Evolutionary conservation across 2,329 filamentous ascomycete genomes (phyloP).

Genomic region (Colletotrichum sp.): DNA sequence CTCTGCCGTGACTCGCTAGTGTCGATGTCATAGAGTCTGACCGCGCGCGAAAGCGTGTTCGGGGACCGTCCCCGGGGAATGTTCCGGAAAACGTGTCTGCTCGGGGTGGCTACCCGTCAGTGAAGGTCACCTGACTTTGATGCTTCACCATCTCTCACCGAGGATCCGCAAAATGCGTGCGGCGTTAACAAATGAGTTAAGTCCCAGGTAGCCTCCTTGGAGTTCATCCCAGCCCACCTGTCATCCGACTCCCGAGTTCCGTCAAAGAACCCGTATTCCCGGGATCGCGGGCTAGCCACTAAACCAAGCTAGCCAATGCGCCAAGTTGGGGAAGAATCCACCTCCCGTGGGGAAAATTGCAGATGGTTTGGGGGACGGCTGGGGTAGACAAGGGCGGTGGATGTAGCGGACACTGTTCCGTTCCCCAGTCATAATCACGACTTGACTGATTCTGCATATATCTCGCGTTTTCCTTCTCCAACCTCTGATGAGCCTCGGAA

Average conservation of each 20-base stretch:
- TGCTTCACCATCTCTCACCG: background rate
- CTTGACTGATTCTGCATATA: background rate
- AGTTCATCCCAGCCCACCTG: background rate
- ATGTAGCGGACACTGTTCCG: background rate
- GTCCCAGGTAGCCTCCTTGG: background rate
- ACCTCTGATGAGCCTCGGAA: background rate
- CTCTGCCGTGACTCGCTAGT: background rate
- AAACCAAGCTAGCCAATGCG: background rate
- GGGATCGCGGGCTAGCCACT: background rate
- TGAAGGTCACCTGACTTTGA: background rate
- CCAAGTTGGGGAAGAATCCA: constrained; percentile 9
- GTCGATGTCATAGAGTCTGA: constrained; percentile 2
- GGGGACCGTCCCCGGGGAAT: constrained; percentile 1
- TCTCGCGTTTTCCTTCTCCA: background rate
- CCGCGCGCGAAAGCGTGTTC: background rate
- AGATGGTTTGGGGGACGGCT: background rate
- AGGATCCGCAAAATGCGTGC: background rate
- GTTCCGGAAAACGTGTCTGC: background rate
- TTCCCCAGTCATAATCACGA: background rate
- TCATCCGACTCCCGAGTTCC: constrained; percentile 20
- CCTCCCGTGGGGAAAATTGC: constrained; percentile 10
- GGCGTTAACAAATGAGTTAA: background rate
- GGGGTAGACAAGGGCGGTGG: constrained; percentile 3
- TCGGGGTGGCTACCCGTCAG: background rate
- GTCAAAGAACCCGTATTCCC: background rate